Conservation (phyloP, 805 yeast species). For the Pichia nakasei region DNA sequence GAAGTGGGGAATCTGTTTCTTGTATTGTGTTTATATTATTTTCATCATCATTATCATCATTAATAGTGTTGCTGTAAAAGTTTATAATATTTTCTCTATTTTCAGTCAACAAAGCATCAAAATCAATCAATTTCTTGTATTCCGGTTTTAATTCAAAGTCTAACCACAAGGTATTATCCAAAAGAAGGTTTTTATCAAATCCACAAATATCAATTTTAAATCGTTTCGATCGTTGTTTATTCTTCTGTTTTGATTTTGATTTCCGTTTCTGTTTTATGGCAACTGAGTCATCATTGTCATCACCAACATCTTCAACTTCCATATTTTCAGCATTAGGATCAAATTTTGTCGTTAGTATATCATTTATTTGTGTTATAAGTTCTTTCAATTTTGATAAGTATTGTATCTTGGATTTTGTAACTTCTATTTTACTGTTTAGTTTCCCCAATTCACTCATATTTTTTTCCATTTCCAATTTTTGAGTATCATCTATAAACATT, state of each 20-base stretch:
- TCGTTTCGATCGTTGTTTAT: constrained; percentile 17
- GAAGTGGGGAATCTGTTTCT: not conserved
- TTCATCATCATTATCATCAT: constrained; percentile 1
- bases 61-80: constrained; percentile 9
- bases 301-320: constrained; percentile 2
- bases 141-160: constrained; percentile 12
- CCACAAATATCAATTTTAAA: constrained; percentile 47
- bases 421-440: constrained; percentile 12
- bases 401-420: constrained; percentile 11
- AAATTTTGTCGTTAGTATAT: constrained; percentile 16
- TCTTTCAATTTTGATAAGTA: constrained; percentile 30
- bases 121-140: constrained; percentile 6
- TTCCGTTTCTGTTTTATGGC: not conserved
- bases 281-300: not conserved
- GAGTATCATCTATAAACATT: constrained; percentile 3
- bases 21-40: not conserved
- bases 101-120: constrained; percentile 5
- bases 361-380: constrained; percentile 31
- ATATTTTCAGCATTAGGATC: constrained; percentile 1
- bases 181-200: constrained; percentile 28
- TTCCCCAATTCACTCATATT: constrained; percentile 16
- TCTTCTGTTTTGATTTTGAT: constrained; percentile 12
- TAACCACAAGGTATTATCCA: constrained; percentile 18
- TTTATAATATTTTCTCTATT: constrained; percentile 9
- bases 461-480: constrained; percentile 12